Conservation (phyloP, 1,139 yeast species). For the Pneumocystis oryctolagi region DNA sequence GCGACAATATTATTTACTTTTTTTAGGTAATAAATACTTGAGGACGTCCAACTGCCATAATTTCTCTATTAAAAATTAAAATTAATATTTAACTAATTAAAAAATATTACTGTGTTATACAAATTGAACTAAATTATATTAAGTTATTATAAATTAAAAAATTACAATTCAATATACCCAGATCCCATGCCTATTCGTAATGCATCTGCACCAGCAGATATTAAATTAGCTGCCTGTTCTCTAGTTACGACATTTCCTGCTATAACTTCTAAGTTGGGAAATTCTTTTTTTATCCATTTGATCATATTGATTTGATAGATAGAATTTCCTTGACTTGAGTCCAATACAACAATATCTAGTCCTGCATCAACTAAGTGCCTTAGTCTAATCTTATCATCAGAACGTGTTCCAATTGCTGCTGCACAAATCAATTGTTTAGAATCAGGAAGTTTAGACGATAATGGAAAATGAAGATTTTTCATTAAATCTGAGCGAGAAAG, state of each 20-base stretch:
- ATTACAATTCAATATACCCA: conserved; percentile 62
- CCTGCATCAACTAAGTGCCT: conserved; percentile 84
- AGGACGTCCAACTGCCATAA: conserved; percentile 99
- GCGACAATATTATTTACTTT: background rate
- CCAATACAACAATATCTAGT: conserved; percentile 86
- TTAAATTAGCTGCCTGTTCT: conserved; percentile 94
- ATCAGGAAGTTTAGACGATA: conserved; percentile 81
- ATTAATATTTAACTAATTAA: background rate
- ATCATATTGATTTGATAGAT: conserved; percentile 86
- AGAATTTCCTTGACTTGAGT: conserved; percentile 96
- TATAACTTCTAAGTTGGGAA: conserved; percentile 70
- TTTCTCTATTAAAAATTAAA: conserved; percentile 72
- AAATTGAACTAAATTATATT: background rate
- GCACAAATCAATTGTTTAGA: conserved; percentile 96
- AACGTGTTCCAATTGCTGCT: conserved; percentile 94
- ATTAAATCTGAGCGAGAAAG: conserved; percentile 92
- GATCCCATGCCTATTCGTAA: conserved; percentile 99
- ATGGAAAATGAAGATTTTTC: conserved; percentile 86
- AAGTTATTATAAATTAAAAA: background rate
- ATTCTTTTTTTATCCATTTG: conserved; percentile 70
- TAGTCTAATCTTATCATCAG: conserved; percentile 76
- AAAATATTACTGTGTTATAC: background rate
- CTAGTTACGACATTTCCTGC: conserved; percentile 99
- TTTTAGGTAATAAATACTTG: conserved; percentile 23
- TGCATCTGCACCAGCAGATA: conserved; percentile 95